Percentiles rank a stretch among this genome's conserved stretches.
Conservation (phyloP, 2,329 filamentous ascomycete genomes). For the Emergomyces pasteurianus region DNA sequence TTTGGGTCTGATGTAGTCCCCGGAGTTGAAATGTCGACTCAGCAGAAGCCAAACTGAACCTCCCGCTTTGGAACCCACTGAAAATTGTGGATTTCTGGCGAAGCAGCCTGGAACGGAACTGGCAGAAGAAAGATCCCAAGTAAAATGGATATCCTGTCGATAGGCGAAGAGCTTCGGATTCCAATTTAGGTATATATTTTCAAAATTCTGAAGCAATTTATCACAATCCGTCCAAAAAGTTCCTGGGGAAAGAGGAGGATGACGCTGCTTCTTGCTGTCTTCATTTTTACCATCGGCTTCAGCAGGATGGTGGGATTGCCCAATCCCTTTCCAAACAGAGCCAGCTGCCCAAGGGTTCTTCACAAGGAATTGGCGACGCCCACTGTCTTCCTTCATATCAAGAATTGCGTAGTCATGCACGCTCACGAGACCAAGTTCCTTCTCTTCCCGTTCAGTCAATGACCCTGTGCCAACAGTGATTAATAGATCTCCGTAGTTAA, state of each 20-base stretch:
- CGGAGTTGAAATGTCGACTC: slow-evolving; percentile 70
- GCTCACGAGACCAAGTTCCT: slow-evolving; percentile 66
- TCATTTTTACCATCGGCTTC: slow-evolving; percentile 3
- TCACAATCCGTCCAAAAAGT: slow-evolving; percentile 90
- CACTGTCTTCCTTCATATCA: slow-evolving; percentile 55
- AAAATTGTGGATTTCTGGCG: slow-evolving; percentile 51
- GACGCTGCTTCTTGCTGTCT: slow-evolving; percentile 10
- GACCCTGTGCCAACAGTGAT: slow-evolving; percentile 84
- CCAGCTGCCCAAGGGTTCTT: slow-evolving; percentile 96
- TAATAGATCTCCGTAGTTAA: slow-evolving; percentile 66
- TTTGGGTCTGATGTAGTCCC: slow-evolving; percentile 34
- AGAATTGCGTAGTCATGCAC: slow-evolving; percentile 93
- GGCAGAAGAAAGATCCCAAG: slow-evolving; percentile 54
- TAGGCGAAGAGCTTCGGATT: slow-evolving; percentile 72
- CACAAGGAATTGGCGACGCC: slow-evolving; percentile 59
- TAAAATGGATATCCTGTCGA: slow-evolving; percentile 82
- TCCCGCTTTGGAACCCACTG: slow-evolving; percentile 39
- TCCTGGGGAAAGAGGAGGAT: slow-evolving; percentile 42
- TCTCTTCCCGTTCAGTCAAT: slow-evolving; percentile 64
- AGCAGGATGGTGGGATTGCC: slow-evolving; percentile 6
- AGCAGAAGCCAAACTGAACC: slow-evolving; percentile 73
- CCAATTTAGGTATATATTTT: slow-evolving; percentile 96
- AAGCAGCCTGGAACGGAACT: slow-evolving; percentile 60
- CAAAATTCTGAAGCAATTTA: slow-evolving; percentile 80
- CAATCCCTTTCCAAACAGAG: slow-evolving; percentile 21